These are phyloP conservation scores for Lipomyces kockii DNA, from an alignment of 805 yeast genomes.

Conservation along the genomic window DNA sequence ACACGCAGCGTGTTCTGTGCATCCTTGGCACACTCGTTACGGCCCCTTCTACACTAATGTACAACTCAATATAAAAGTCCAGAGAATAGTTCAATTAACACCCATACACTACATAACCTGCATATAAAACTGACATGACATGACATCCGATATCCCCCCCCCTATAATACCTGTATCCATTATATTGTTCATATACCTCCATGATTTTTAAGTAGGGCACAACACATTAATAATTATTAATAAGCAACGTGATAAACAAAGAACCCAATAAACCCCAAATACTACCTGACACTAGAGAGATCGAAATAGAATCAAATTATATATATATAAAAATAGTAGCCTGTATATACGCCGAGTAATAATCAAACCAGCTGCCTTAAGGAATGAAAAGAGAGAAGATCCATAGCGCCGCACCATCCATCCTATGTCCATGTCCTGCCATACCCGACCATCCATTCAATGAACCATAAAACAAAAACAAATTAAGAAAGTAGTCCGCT, in stretches of 20 bases:
- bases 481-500: slow-evolving; percentile 23
- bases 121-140: too few species aligned
- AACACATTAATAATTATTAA: background rate
- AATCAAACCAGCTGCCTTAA: background rate
- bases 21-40: too few species aligned
- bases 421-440: background rate
- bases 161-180: too few species aligned
- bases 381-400: background rate
- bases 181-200: background rate
- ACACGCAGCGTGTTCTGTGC: too few species aligned
- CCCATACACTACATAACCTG: too few species aligned
- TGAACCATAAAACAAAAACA: background rate
- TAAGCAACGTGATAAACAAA: background rate
- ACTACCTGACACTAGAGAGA: background rate
- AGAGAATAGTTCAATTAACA: too few species aligned
- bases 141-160: too few species aligned
- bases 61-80: too few species aligned
- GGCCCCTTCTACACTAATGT: too few species aligned
- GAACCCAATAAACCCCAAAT: background rate
- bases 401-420: background rate
- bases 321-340: background rate
- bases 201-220: background rate
- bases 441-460: background rate
- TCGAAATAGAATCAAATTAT: background rate
- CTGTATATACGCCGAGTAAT: background rate